Evolutionary conservation across 2,329 filamentous ascomycete genomes (phyloP).

Genomic region (Aspergillus persii): DNA sequence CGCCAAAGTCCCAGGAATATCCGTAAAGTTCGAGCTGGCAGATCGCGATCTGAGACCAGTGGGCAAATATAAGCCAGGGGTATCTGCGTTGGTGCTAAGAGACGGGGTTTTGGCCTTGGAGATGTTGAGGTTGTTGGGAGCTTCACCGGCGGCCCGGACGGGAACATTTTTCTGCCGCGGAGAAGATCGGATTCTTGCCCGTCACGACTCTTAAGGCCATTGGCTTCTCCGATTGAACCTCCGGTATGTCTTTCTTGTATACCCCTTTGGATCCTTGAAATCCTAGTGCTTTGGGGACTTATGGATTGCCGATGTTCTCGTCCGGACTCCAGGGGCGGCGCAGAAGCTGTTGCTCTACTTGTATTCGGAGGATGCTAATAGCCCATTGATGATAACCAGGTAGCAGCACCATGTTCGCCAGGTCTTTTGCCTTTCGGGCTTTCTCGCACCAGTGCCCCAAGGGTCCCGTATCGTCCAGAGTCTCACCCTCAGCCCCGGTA

Average conservation of each 20-base stretch:
- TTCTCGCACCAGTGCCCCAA: constrained; percentile 26
- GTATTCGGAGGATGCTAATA: constrained; percentile 1
- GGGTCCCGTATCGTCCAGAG: constrained; percentile 13
- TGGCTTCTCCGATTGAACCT: constrained; percentile 2
- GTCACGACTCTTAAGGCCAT: constrained; percentile 5
- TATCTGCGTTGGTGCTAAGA: constrained; percentile 17
- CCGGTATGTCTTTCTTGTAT: not conserved
- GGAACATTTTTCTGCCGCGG: constrained; percentile 43
- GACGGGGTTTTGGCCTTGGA: constrained; percentile 7
- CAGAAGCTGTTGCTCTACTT: not conserved
- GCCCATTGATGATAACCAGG: constrained; percentile 7
- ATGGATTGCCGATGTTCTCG: not conserved
- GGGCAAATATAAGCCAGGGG: constrained; percentile 17
- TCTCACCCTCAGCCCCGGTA: constrained; percentile 16
- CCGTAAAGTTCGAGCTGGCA: constrained; percentile 2
- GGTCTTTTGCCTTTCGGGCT: constrained; percentile 27
- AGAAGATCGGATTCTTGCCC: constrained; percentile 15
- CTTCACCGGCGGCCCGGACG: constrained; percentile 39
- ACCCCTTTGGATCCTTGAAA: not conserved
- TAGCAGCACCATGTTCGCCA: constrained; percentile 29
- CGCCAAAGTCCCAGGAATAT: constrained; percentile 9
- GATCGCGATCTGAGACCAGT: constrained; percentile 6
- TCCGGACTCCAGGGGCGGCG: not conserved
- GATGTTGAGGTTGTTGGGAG: constrained; percentile 39
- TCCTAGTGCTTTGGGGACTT: not conserved